Evolutionary conservation across 306 rosid genomes (phyloP), one percentile per base, ranked within the genome.

Genomic region (Prunus mongolica): DNA sequence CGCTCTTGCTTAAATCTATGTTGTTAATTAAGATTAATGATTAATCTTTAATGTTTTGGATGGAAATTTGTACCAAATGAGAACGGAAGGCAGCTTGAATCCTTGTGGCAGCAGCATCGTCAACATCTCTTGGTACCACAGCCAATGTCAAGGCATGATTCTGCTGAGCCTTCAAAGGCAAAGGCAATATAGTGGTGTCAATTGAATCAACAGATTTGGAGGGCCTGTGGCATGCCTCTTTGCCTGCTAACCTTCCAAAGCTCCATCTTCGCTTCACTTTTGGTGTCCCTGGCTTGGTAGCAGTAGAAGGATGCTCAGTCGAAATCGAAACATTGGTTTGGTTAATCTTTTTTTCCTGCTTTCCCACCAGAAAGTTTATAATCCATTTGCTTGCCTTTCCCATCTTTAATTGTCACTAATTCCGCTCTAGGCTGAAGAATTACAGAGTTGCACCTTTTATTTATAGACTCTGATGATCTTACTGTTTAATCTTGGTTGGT

Each of bases 321-420:
- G 28, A 46, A 44, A 11, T 44, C 27, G 69, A 74, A 64, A 69
- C 34, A 24, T 66, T 14, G 10, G 77, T 82, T 45, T 69, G 45
- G 20, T 27, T 62, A 15, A 28, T 87, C 86, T 81, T 86, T 76
- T 80, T 84, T 20, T 82, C 93, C 77, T 82, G 90, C 83, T 86
- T 89, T 69, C 98, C 92, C 2, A 86, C 47, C 45, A 92, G 87
- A 52, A 86, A 83, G 78, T 88, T 88, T 70, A 81, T 80, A 67
- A 96, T 92, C 99, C 99, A 92, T 83, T 81, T 89, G 58, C 92
- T 70, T 1, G 98, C 90, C 77, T 89, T 92, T 55, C 91, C 93
- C 97, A 92, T 91, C 84, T 82, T 47, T 65, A 38, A 13, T 24
- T 3, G 51, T 12, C 41, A 15, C 44, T 60, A 62, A 2, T 41